Evolutionary conservation across 1,284 basidiomycete species (phyloP), one percentile per base, ranked within the genome.

Genomic region (Microbotryomycetes sp.): DNA sequence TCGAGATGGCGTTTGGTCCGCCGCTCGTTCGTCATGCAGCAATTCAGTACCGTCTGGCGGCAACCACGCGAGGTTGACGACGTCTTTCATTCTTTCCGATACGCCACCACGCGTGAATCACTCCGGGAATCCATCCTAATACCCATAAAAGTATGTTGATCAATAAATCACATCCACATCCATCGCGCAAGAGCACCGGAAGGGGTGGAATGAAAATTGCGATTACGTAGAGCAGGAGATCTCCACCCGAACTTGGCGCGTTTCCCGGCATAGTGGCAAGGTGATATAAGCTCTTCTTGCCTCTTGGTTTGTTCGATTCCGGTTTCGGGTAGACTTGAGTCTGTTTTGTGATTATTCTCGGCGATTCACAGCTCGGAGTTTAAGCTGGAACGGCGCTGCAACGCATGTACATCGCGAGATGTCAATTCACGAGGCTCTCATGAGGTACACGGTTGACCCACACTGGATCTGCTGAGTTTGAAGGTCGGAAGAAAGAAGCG

Each of bases 171-270:
- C 54, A 60, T 3, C 54, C 59, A 16, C 47, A 30, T 2, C 54
- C 54, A 15, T 45, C 26, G 19, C 48, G 49, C 19, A 60, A 26
- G 22, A 49, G 42, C 28, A 61, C 14, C 6, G 59, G 48, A 23
- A 61, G 48, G 2, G 59, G 54, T 12, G 54, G 54, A 23, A 56
- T 28, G 28, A 61, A 52, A 49, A 62, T 32, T 16, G 56, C 60
- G 30, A 62, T 31, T n/a, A 58, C 19, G 51, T 62, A 62, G 19
- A 62, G 55, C 47, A 55, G 58, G 50, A 58, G 19, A 28, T 32
- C 42, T 30, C 31, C 15, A 12, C 36, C 36, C 19, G 36, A 42
- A 19, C 36, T 42, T 42, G 36, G 36, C 19, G n/a, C 2, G 26
- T 48, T 9, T 36, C 47, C 6, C 45, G 49, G 19, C 26, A 22